phyloP scores from a whole-genome alignment of 2,329 filamentous ascomycete genomes.

The Epichloe gansuensis region DNA sequence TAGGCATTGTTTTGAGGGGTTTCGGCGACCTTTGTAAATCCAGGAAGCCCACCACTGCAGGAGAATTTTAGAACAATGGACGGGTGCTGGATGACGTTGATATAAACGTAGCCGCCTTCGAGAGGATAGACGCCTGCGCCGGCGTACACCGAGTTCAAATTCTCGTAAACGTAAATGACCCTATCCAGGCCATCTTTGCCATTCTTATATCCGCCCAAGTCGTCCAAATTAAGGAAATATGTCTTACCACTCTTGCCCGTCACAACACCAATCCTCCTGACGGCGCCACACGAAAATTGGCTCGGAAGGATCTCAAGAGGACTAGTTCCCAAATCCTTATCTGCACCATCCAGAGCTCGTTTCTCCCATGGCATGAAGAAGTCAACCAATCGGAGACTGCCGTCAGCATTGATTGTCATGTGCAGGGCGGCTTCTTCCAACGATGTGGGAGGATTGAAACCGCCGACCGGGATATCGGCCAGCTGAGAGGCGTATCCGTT shows the following conservation, averaged over 20 bases:
- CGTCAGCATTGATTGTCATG: slow-evolving; percentile 27
- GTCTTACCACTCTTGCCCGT: slow-evolving; percentile 39
- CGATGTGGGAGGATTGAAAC: slow-evolving; percentile 25
- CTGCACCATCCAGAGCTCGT: slow-evolving; percentile 33
- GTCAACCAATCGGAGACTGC: slow-evolving; percentile 31
- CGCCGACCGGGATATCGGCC: slow-evolving; percentile 23
- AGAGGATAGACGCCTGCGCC: slow-evolving; percentile 35
- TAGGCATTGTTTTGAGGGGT: slow-evolving; percentile 36
- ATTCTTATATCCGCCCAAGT: slow-evolving; percentile 28
- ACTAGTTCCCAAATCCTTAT: slow-evolving; percentile 36
- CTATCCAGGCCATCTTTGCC: slow-evolving; percentile 24
- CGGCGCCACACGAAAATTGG: slow-evolving; percentile 29
- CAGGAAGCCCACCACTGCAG: slow-evolving; percentile 35
- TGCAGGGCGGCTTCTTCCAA: slow-evolving; percentile 33
- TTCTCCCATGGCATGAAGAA: slow-evolving; percentile 45
- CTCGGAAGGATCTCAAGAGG: slow-evolving; percentile 29
- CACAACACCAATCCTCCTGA: slow-evolving; percentile 34
- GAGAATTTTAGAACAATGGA: slow-evolving; percentile 46
- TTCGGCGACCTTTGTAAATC: slow-evolving; percentile 40
- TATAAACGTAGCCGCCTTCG: slow-evolving; percentile 36
- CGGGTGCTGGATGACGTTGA: slow-evolving; percentile 38
- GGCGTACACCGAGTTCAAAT: slow-evolving; percentile 32
- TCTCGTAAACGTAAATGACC: slow-evolving; percentile 31
- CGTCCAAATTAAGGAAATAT: slow-evolving; percentile 29
- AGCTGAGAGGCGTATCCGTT: slow-evolving; percentile 30